Base-by-base conservation (phyloP, 2,329 filamentous ascomycete species). In the Clonostachys rosea region DNA sequence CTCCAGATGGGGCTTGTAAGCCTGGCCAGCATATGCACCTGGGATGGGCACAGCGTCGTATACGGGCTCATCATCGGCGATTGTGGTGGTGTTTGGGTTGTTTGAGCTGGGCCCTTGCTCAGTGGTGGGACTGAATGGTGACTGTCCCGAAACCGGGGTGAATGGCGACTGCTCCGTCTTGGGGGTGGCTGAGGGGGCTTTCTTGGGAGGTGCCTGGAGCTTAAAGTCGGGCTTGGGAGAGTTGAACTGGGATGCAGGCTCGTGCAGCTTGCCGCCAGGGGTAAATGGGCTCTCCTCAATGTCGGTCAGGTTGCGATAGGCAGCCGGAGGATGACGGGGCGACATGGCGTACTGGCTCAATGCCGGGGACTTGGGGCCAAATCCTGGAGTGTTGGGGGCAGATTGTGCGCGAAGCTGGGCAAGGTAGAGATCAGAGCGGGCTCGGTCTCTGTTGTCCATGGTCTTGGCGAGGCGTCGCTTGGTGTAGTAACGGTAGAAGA, bases 401-500 rank as follows among this genome's bases (percentile, higher is more conserved):
- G 91, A 95, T 71, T 97, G 91, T 17, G 83, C 74, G 56, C 85
- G 86, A 40, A 91, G 81, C 65, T 90, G 87, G 47, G 87, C 91
- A 53, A 97, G 89, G 75, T 97, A 97, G 54, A 99, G 82, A 65
- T 97, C 91, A 51, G 89, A 92, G 52, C 94, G 88, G 54, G 94
- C 94, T 62, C 89, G 87, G 76, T 99, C 94, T 59, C 94, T 90
- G 64, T 88, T 76, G 65, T 95, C 88, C 94, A 99, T 99, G 53
- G 91, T 91, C 79, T 96, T 97, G 70, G 87, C 85, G 52, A 99
- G 88, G 65, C 88, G 87, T 66, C 90, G 87, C 80, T 97, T 99
- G 56, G 88, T 91, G 82, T 91, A 96, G 79, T 95, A 95, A 58
- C 94, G 88, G 78, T 95, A 97, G 76, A 97, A 96, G 65, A 96